These are phyloP conservation scores for Cryphonectria carpinicola DNA, from an alignment of 2,329 filamentous ascomycete genomes.

Conservation along the genomic window DNA sequence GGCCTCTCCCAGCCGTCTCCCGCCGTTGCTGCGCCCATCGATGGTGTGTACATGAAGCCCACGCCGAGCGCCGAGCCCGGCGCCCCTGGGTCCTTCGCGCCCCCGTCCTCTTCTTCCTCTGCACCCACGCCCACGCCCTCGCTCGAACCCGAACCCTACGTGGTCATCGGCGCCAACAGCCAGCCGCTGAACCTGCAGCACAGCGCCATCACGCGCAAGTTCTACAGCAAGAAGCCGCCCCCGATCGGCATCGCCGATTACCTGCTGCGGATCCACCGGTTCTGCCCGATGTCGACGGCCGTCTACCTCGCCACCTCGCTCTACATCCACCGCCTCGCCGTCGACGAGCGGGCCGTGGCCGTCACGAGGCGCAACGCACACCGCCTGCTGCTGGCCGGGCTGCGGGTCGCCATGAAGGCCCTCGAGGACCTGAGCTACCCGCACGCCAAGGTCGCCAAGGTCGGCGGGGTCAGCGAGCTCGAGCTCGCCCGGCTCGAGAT, in stretches of 20 bases:
- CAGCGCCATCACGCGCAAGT: constrained; percentile 85
- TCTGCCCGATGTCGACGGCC: constrained; percentile 90
- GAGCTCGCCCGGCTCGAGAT: constrained; percentile 88
- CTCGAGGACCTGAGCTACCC: constrained; percentile 91
- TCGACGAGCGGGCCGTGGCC: constrained; percentile 76
- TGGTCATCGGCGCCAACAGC: constrained; percentile 69
- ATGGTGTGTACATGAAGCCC: constrained; percentile 57
- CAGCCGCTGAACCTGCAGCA: constrained; percentile 79
- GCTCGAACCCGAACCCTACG: constrained; percentile 52
- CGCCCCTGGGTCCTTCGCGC: constrained; percentile 17
- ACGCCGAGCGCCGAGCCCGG: constrained; percentile 32
- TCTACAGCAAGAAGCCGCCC: constrained; percentile 87
- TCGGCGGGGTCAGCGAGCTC: constrained; percentile 82
- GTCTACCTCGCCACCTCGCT: constrained; percentile 89
- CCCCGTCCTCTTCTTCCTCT: constrained; percentile 32
- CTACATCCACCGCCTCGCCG: constrained; percentile 83
- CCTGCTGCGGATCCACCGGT: constrained; percentile 82
- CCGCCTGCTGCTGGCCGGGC: constrained; percentile 78
- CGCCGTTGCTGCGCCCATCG: constrained; percentile 43
- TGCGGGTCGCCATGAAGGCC: constrained; percentile 90
- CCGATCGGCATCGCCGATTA: constrained; percentile 85
- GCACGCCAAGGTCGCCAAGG: constrained; percentile 80
- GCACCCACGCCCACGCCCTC: constrained; percentile 20
- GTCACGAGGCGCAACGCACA: constrained; percentile 87
- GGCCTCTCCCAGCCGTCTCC: constrained; percentile 9